These are phyloP conservation scores for Suillus fuscotomentosus DNA, from an alignment of 768 basidiomycete genomes.

Conservation along the genomic window DNA sequence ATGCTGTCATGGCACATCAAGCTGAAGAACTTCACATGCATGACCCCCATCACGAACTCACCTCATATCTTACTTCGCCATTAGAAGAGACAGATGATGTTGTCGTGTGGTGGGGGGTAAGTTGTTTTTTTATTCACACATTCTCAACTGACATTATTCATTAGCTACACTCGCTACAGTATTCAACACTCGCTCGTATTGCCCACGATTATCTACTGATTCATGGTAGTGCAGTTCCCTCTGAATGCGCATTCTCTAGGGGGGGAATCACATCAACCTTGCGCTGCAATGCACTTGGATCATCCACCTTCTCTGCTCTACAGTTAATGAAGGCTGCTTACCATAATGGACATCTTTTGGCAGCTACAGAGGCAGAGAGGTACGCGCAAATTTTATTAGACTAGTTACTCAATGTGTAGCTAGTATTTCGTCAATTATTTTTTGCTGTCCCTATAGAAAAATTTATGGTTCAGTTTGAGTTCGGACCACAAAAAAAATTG, in stretches of 20 bases:
- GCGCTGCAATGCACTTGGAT: constrained; percentile 17
- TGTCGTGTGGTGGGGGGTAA: constrained; percentile 1
- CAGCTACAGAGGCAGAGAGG: constrained; percentile 12
- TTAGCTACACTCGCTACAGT: constrained; percentile 14
- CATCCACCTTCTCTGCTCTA: constrained; percentile 22
- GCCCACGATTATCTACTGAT: constrained; percentile 10
- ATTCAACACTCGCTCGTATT: constrained; percentile 15
- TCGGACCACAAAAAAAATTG: neutral
- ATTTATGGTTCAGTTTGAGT: neutral
- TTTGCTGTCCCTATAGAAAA: neutral
- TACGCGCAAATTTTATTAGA: too few species aligned
- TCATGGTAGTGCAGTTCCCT: constrained; percentile 14
- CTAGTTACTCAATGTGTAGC: too few species aligned
- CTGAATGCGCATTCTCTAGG: constrained; percentile 28
- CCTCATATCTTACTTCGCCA: constrained; percentile 1
- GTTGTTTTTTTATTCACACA: neutral
- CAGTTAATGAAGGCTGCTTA: constrained; percentile 26
- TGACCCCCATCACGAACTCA: constrained; percentile 1
- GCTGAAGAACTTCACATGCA: neutral
- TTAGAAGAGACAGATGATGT: neutral
- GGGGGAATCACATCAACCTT: constrained; percentile 23
- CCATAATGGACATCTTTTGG: constrained; percentile 23
- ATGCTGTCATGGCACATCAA: too few species aligned
- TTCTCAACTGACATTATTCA: neutral
- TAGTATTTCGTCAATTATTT: neutral